Evolutionary conservation across 2,329 filamentous ascomycete genomes (phyloP).

Genomic region (Apiospora arundinis): DNA sequence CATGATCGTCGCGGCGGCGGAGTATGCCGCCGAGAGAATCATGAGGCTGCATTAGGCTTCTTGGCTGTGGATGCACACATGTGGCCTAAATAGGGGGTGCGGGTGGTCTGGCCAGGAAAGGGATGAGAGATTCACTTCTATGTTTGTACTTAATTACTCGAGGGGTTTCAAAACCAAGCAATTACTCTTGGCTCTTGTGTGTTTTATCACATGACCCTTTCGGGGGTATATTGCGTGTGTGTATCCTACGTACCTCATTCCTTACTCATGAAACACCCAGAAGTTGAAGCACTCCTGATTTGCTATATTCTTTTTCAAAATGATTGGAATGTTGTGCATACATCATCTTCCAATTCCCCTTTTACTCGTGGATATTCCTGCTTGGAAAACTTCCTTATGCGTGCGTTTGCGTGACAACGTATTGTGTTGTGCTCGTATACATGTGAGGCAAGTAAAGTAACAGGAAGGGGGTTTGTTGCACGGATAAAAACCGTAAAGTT

Average conservation of each 20-base stretch:
- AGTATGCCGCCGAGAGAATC: conserved; percentile 44
- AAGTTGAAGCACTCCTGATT: too few species aligned
- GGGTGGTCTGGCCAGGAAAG: not conserved
- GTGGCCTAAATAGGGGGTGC: not conserved
- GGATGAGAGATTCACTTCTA: not conserved
- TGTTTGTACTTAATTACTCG: not conserved
- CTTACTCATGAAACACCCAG: not conserved
- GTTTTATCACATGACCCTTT: not conserved
- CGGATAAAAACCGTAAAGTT: conserved; percentile 9
- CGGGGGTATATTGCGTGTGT: not conserved
- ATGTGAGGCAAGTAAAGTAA: not conserved
- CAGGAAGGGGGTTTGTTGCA: not conserved
- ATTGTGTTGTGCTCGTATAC: not conserved
- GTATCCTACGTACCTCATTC: not conserved
- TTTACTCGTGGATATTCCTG: not conserved
- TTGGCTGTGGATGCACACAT: not conserved
- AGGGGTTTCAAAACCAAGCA: not conserved
- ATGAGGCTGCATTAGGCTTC: conserved; percentile 27
- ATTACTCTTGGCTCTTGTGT: not conserved
- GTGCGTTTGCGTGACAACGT: not conserved
- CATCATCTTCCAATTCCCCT: not conserved
- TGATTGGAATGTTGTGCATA: not conserved
- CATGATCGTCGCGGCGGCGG: conserved; percentile 48
- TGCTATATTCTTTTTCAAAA: not conserved
- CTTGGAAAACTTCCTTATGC: too few species aligned